phyloP scores from a whole-genome alignment of 2,329 filamentous ascomycete genomes.

The Cladophialophora immunda region DNA sequence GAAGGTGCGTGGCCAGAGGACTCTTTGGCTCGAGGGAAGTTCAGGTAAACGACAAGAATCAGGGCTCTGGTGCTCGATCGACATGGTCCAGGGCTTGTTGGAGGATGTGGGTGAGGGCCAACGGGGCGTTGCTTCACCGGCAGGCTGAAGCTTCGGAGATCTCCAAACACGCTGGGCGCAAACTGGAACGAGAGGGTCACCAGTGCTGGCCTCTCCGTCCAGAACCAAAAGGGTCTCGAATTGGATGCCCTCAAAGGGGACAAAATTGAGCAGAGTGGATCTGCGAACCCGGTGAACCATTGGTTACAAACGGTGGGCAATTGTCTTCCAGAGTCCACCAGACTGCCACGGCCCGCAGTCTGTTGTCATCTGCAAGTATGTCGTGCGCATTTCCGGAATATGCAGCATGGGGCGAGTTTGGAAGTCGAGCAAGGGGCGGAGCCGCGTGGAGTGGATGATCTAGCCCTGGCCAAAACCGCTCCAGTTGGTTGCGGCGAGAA shows the following conservation, averaged over 20 bases:
- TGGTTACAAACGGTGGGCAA: neutral
- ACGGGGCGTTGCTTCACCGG: neutral
- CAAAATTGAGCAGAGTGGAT: conserved; percentile 16
- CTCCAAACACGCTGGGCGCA: conserved; percentile 20
- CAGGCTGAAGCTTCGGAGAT: conserved; percentile 14
- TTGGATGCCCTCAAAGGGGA: neutral
- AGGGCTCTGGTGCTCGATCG: conserved; percentile 20
- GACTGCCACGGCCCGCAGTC: conserved; percentile 30
- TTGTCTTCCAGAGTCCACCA: conserved; percentile 20
- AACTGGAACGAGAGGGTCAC: neutral
- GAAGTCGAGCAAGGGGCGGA: conserved; percentile 30
- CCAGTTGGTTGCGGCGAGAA: conserved; percentile 12
- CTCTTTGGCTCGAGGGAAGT: conserved; percentile 5
- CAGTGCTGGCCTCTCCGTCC: conserved; percentile 18
- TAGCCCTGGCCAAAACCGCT: conserved; percentile 13
- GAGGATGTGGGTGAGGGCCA: neutral
- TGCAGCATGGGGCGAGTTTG: conserved; percentile 17
- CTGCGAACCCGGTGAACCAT: neutral
- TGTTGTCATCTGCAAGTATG: conserved; percentile 36
- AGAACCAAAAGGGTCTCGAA: conserved; percentile 9
- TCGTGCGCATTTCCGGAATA: conserved; percentile 32
- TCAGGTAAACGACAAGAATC: conserved; percentile 5
- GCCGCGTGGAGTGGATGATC: conserved; percentile 22
- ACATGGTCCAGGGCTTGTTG: conserved; percentile 5
- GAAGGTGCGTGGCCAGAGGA: neutral